Conservation (phyloP, 164 flowering plant genomes). For the Echeveria elegans region DNA sequence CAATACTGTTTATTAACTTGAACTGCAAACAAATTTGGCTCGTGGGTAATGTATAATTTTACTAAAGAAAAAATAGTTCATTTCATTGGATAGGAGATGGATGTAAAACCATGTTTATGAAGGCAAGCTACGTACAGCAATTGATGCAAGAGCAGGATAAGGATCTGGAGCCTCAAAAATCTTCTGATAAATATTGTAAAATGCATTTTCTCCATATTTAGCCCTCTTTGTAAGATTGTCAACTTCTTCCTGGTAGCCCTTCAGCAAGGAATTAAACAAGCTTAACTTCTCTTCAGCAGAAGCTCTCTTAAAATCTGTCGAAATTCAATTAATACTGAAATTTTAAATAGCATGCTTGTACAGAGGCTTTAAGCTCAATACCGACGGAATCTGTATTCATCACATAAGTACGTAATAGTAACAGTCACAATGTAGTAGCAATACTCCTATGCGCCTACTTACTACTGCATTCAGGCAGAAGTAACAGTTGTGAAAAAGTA, state of each 20-base stretch:
- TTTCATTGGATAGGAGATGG: too few relatives aligned
- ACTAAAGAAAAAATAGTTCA: too few relatives aligned
- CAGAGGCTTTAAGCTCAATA: not conserved
- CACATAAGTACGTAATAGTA: not conserved
- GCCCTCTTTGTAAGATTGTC: constrained; percentile 98
- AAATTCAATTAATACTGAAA: not conserved
- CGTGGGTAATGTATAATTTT: too few relatives aligned
- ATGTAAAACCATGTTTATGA: too few relatives aligned
- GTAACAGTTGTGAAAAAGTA: not conserved
- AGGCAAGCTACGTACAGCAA: too few relatives aligned
- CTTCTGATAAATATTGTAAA: constrained; percentile 93
- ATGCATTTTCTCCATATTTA: constrained; percentile 98
- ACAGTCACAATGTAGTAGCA: not conserved
- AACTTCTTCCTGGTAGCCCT: constrained; percentile 97
- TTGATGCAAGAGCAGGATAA: constrained; percentile 85
- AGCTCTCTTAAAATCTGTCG: constrained; percentile 91
- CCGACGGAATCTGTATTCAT: not conserved
- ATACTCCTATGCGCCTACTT: too few relatives aligned
- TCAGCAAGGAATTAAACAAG: constrained; percentile 81
- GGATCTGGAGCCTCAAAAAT: constrained; percentile 99
- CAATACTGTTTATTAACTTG: too few relatives aligned
- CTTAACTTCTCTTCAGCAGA: constrained; percentile 75
- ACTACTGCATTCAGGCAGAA: not conserved
- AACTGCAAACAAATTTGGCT: too few relatives aligned
- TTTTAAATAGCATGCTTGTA: not conserved